Conservation (phyloP, 1,284 basidiomycete genomes). For the Volvariella surrecta region DNA sequence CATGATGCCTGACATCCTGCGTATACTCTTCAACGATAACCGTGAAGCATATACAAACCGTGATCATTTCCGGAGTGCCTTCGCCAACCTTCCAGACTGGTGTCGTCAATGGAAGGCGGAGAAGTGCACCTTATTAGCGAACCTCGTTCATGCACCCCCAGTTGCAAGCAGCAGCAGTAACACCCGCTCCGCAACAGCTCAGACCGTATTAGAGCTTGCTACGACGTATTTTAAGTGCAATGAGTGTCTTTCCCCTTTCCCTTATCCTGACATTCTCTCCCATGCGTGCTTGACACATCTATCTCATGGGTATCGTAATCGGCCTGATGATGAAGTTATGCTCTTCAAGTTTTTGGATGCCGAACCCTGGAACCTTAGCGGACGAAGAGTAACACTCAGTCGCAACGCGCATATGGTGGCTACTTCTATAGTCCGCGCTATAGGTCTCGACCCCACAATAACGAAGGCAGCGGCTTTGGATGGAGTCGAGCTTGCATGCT, state of each 20-base stretch:
- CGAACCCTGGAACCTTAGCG: not conserved
- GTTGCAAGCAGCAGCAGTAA: not conserved
- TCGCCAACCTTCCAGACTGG: not conserved
- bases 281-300: not conserved
- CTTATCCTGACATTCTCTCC: not conserved
- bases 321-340: not conserved
- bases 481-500: not conserved
- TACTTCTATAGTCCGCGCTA: not conserved
- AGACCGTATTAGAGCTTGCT: not conserved
- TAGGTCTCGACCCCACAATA: not conserved
- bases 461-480: not conserved
- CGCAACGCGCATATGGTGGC: not conserved
- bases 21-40: conserved; percentile 4
- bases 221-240: conserved; percentile 1
- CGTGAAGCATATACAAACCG: not conserved
- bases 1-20: conserved; percentile 6
- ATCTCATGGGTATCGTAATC: not conserved
- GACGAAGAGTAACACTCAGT: not conserved
- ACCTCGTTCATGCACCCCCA: not conserved
- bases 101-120: not conserved
- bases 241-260: not conserved
- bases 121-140: not conserved
- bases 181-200: not conserved
- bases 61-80: conserved; percentile 3
- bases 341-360: not conserved